These are phyloP conservation scores for Globisporangium cederbergense DNA, from an alignment of 352 stramenopile genomes.

Conservation along the genomic window DNA sequence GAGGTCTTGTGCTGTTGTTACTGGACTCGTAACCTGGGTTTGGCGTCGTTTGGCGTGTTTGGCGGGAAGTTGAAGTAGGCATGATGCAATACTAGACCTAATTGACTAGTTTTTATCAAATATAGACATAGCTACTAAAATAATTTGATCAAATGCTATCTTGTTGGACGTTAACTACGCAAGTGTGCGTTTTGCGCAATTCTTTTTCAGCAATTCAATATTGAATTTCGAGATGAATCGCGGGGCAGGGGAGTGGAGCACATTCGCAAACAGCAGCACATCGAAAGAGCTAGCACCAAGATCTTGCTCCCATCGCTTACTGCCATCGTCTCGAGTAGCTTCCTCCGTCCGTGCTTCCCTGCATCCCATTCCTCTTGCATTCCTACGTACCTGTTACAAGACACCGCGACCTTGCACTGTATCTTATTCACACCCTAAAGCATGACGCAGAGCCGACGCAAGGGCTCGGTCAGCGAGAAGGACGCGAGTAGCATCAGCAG, in stretches of 20 bases:
- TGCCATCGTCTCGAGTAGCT: not conserved
- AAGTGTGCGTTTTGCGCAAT: not conserved
- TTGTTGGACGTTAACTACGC: too few relatives aligned
- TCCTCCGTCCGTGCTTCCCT: constrained; percentile 1
- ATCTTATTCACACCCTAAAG: not conserved
- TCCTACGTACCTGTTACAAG: not conserved
- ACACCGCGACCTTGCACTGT: not conserved
- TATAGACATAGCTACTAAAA: not conserved
- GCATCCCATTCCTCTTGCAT: not conserved
- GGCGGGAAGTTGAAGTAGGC: not conserved
- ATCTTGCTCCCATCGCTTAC: not conserved
- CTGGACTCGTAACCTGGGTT: not conserved
- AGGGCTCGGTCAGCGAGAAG: constrained; percentile 15
- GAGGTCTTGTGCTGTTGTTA: not conserved
- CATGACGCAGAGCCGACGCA: constrained; percentile 14
- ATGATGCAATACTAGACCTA: not conserved
- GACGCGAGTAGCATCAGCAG: constrained; percentile 1
- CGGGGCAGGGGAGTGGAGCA: not conserved
- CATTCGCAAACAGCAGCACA: not conserved
- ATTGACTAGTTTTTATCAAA: not conserved
- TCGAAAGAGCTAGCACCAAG: constrained; percentile 6
- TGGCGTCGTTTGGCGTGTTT: not conserved
- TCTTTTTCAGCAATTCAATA: not conserved
- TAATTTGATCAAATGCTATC: too few relatives aligned
- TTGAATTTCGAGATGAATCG: constrained; percentile 1